phyloP scores from a whole-genome alignment of 169 alveolate species.

The Plasmodium berghei region DNA sequence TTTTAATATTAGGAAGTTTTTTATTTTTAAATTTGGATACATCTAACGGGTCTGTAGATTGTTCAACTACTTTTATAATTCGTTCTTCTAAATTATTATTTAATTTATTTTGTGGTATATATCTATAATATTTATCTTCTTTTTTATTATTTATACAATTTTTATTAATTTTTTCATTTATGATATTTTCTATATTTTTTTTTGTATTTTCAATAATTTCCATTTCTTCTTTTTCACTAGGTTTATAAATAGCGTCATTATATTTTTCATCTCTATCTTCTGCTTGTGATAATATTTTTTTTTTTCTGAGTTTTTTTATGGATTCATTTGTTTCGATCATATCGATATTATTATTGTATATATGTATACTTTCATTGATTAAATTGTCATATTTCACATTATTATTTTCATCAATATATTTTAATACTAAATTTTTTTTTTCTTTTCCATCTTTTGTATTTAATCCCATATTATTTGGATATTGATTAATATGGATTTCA shows the following conservation, averaged over 20 bases:
- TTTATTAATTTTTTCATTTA: constrained; percentile 81
- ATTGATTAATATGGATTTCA: constrained; percentile 86
- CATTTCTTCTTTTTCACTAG: constrained; percentile 84
- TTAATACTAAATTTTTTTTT: constrained; percentile 69
- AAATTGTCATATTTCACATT: constrained; percentile 82
- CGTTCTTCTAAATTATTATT: constrained; percentile 87
- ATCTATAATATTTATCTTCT: constrained; percentile 86
- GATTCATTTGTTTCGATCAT: constrained; percentile 58
- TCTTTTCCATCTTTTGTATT: not conserved
- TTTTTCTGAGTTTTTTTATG: constrained; percentile 73
- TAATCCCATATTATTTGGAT: constrained; percentile 86
- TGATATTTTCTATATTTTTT: constrained; percentile 85
- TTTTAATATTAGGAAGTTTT: constrained; percentile 92
- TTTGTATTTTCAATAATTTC: constrained; percentile 85
- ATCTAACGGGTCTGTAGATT: constrained; percentile 95
- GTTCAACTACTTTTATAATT: constrained; percentile 91
- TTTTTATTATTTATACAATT: constrained; percentile 68
- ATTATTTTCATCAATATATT: constrained; percentile 79
- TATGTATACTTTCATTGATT: constrained; percentile 73
- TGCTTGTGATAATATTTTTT: constrained; percentile 80
- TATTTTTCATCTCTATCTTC: constrained; percentile 82
- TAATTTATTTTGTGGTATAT: constrained; percentile 88
- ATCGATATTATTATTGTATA: constrained; percentile 42
- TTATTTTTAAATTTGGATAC: constrained; percentile 96
- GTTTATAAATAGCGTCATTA: constrained; percentile 78